Evolutionary conservation across 176 grass and related monocot genomes (phyloP).

Genomic region (Bromus sterilis): DNA sequence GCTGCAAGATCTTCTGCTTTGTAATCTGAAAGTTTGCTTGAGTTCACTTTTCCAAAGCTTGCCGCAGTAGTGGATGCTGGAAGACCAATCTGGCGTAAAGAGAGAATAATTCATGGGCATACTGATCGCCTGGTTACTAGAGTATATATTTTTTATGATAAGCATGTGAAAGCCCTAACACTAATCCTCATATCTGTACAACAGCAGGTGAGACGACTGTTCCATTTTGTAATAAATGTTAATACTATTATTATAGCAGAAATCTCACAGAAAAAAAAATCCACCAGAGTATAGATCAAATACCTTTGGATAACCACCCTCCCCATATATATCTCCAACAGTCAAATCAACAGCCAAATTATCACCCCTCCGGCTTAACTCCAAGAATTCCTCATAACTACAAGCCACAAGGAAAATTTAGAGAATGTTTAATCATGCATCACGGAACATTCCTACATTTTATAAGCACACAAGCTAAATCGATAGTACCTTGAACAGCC

Average conservation of each 20-base stretch:
- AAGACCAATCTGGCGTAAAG: constrained; percentile 68
- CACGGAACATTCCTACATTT: background rate
- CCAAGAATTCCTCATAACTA: constrained; percentile 94
- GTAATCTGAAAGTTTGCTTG: constrained; percentile 87
- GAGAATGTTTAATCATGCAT: constrained; percentile 15
- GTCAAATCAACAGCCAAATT: constrained; percentile 92
- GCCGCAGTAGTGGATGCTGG: constrained; percentile 91
- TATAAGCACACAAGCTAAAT: constrained; percentile 4
- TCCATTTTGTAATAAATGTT: background rate
- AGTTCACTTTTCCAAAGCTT: constrained; percentile 93
- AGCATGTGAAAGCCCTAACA: background rate
- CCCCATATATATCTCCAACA: constrained; percentile 95
- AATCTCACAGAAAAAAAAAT: background rate
- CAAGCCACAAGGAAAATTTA: background rate
- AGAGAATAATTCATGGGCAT: constrained; percentile 22
- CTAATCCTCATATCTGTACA: background rate
- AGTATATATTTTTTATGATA: background rate
- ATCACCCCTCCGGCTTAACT: constrained; percentile 80
- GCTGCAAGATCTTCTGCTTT: constrained; percentile 88
- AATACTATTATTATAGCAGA: background rate
- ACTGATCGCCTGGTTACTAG: background rate
- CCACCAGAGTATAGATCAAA: background rate
- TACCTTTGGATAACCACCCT: constrained; percentile 91
- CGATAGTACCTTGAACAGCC: constrained; percentile 71
- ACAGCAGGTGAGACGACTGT: background rate